These are phyloP conservation scores for Actinomortierella wolfii DNA, from an alignment of 371 early-diverging fungal species.

Conservation along the genomic window DNA sequence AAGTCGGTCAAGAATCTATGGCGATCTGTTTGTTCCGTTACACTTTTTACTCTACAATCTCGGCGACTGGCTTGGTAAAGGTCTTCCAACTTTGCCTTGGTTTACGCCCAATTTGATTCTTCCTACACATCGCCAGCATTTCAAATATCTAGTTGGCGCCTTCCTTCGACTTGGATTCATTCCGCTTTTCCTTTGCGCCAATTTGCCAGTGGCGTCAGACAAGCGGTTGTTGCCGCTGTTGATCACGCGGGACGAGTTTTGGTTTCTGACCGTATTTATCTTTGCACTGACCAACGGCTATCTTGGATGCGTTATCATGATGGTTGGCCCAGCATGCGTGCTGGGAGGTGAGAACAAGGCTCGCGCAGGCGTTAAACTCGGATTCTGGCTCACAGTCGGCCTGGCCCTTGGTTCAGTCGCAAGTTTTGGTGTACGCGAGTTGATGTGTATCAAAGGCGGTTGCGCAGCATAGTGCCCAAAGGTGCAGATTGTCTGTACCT, in stretches of 20 bases:
- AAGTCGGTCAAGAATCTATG: slow-evolving; percentile 46
- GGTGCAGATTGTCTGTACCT: neutral
- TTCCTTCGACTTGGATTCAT: slow-evolving; percentile 62
- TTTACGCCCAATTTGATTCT: slow-evolving; percentile 33
- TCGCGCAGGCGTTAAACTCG: slow-evolving; percentile 70
- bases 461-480: slow-evolving; percentile 8
- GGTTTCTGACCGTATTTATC: slow-evolving; percentile 62
- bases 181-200: slow-evolving; percentile 74
- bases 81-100: slow-evolving; percentile 44
- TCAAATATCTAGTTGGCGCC: slow-evolving; percentile 53
- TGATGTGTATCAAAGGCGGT: slow-evolving; percentile 49
- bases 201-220: slow-evolving; percentile 56
- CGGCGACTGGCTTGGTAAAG: slow-evolving; percentile 80
- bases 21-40: slow-evolving; percentile 73
- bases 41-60: slow-evolving; percentile 78
- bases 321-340: slow-evolving; percentile 71
- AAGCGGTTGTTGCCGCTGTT: slow-evolving; percentile 54
- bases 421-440: slow-evolving; percentile 57
- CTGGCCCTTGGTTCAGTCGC: slow-evolving; percentile 70
- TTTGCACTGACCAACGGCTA: slow-evolving; percentile 77
- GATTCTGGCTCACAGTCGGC: slow-evolving; percentile 72
- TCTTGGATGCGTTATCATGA: slow-evolving; percentile 73
- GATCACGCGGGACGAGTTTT: slow-evolving; percentile 65
- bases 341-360: slow-evolving; percentile 53
- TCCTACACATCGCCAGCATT: slow-evolving; percentile 50